Evolutionary conservation across 2,329 filamentous ascomycete genomes (phyloP).

Genomic region (Exophiala viscosa): DNA sequence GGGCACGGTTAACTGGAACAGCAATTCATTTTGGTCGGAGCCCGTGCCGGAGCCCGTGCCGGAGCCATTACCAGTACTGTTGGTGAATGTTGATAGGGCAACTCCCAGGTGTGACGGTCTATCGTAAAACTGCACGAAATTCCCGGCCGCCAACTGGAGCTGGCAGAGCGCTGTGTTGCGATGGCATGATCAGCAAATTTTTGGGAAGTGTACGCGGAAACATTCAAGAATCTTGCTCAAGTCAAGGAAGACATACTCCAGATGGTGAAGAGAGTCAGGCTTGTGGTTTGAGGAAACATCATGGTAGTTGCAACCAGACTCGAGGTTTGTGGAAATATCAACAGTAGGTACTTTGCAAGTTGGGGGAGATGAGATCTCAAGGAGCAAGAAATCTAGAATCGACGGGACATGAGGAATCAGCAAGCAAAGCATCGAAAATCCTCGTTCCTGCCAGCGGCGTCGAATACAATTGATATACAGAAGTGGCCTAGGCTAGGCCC

Average conservation of each 20-base stretch:
- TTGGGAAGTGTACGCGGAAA: background rate
- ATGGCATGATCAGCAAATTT: background rate
- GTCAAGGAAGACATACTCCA: background rate
- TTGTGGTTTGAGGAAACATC: background rate
- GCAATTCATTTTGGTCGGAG: background rate
- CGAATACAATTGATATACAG: background rate
- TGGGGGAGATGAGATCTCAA: background rate
- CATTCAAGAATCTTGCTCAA: background rate
- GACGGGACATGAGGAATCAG: background rate
- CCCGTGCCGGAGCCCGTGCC: background rate
- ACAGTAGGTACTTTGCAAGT: background rate
- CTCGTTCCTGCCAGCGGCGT: background rate
- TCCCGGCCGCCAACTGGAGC: background rate
- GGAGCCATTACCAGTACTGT: background rate
- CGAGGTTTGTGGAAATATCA: background rate
- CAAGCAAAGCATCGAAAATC: background rate
- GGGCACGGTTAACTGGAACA: background rate
- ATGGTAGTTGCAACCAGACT: background rate
- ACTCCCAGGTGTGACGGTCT: background rate
- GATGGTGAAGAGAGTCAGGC: background rate
- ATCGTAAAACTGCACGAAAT: background rate
- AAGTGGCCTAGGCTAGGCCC: background rate
- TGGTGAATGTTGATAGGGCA: background rate
- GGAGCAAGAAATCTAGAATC: background rate
- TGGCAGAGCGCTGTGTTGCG: background rate